phyloP scores from a whole-genome alignment of 192 early-diverging fungal genomes.

The Entomortierella lignicola region DNA sequence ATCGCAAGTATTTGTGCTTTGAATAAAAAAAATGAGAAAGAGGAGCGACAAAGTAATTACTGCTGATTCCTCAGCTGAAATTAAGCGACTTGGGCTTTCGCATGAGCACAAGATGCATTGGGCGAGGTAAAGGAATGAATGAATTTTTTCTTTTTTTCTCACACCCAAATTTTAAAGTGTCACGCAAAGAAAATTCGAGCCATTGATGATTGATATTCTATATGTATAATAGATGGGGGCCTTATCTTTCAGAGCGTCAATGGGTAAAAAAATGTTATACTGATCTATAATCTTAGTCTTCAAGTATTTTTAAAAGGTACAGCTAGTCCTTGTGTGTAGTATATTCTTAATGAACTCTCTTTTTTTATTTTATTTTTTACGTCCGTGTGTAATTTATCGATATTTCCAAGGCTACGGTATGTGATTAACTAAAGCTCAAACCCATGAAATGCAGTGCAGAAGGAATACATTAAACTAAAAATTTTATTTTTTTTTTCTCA shows the following conservation, averaged over 20 bases:
- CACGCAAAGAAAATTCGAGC: no score
- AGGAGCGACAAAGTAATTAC: background rate
- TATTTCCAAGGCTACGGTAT: conserved; percentile 1
- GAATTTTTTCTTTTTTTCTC: background rate
- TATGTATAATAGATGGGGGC: conserved; percentile 35
- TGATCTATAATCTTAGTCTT: no score
- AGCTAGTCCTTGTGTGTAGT: no score
- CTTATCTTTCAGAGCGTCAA: conserved; percentile 52
- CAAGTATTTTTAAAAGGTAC: no score
- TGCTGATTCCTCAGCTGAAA: conserved; percentile 23
- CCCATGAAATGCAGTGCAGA: no score
- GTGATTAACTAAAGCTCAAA: background rate
- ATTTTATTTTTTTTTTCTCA: no score
- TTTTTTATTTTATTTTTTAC: background rate
- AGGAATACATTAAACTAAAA: no score
- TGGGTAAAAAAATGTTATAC: conserved; percentile 34
- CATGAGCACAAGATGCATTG: conserved; percentile 40
- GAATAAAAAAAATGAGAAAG: background rate
- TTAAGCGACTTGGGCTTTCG: conserved; percentile 18
- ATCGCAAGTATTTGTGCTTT: background rate
- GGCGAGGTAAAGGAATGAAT: conserved; percentile 27
- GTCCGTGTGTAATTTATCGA: background rate
- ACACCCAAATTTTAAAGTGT: no score
- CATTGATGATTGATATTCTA: no score
- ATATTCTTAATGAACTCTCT: background rate